Conservation (phyloP, 106 monocot species). For the Amphibolis antarctica region DNA sequence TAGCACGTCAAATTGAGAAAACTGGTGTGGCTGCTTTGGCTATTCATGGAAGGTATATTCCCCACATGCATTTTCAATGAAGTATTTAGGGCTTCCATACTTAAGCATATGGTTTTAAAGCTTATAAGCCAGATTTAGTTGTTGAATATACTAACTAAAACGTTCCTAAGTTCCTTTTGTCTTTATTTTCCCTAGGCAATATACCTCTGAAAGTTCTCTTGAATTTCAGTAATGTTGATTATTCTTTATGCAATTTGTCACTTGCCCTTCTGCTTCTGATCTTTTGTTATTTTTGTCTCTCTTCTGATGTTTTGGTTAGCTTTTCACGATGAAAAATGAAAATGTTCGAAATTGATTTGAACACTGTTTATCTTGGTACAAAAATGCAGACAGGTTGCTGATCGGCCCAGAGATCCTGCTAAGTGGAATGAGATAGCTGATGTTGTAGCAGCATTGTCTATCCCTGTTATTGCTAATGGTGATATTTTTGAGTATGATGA, state of each 20-base stretch:
- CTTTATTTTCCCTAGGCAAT: no score
- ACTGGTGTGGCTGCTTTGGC: slow-evolving; percentile 86
- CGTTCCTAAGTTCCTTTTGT: no score
- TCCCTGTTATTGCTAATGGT: slow-evolving; percentile 98
- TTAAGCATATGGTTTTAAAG: no score
- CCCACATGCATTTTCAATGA: not conserved
- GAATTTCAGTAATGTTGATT: not conserved
- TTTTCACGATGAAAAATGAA: not conserved
- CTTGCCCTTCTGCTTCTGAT: not conserved
- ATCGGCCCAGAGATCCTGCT: slow-evolving; percentile 94
- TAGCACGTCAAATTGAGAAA: slow-evolving; percentile 81
- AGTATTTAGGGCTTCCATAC: not conserved
- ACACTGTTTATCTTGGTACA: not conserved
- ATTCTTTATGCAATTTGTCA: no score
- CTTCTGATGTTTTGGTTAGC: not conserved
- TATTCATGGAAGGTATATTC: slow-evolving; percentile 83
- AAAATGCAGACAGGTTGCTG: slow-evolving; percentile 65
- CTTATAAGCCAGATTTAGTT: no score
- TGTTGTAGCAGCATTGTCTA: slow-evolving; percentile 73
- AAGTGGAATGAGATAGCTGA: slow-evolving; percentile 89
- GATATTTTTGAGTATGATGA: slow-evolving; percentile 93
- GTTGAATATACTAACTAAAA: no score
- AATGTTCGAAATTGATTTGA: not conserved
- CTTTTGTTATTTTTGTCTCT: not conserved
- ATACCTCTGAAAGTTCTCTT: not conserved